Percentiles rank a stretch among this genome's conserved stretches.
These are phyloP conservation scores for Eucalyptus erythrocorys DNA, from an alignment of 345 rosid genomes.

Conservation along the genomic window DNA sequence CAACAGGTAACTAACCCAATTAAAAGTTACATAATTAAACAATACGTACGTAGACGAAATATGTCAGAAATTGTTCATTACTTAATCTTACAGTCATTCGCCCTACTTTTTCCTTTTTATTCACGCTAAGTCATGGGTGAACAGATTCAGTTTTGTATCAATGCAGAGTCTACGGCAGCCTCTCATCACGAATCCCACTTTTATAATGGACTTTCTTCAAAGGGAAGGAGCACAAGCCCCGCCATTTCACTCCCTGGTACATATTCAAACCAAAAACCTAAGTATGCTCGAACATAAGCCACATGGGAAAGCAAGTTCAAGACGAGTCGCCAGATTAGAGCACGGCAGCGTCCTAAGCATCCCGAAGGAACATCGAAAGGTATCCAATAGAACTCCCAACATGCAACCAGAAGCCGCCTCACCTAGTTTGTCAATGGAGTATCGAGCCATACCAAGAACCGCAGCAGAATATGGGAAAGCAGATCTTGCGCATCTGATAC, in stretches of 20 bases:
- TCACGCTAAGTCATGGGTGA: background rate
- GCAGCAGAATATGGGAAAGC: background rate
- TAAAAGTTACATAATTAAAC: background rate
- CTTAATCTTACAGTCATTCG: background rate
- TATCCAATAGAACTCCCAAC: background rate
- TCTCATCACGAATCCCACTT: background rate
- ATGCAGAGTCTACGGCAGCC: background rate
- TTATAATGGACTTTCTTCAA: background rate
- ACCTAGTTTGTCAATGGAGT: background rate
- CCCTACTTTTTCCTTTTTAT: background rate
- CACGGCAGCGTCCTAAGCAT: background rate
- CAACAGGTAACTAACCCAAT: background rate
- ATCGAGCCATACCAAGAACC: background rate
- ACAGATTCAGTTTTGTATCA: background rate
- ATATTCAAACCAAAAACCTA: background rate
- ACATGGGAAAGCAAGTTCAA: background rate
- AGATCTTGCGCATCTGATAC: background rate
- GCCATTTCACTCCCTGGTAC: background rate
- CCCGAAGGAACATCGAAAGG: background rate
- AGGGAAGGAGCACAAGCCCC: background rate
- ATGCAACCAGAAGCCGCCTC: background rate
- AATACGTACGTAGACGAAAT: background rate
- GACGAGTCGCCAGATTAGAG: background rate
- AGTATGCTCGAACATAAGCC: background rate
- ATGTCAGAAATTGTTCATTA: background rate